Base-by-base conservation (phyloP, 768 basidiomycete species). In the Russula griseocarnosa region DNA sequence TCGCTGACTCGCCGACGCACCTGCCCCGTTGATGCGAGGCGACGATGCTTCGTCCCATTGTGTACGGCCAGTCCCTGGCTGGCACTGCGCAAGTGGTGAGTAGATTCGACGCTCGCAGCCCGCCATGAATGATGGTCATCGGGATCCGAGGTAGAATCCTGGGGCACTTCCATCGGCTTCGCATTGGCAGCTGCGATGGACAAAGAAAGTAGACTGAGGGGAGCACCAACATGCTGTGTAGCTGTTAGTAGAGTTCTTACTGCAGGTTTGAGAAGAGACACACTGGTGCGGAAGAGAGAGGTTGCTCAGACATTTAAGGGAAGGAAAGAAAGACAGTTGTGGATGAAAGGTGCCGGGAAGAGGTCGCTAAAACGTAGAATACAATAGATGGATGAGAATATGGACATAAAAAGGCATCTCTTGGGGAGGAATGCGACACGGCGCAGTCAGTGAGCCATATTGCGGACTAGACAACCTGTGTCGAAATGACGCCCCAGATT, bases 1-100 rank as follows among this genome's bases (percentile, higher is more conserved):
- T 92, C 90, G 73, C 88, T 90, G 67, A 90, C 72, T 61, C 90
- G 78, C 69, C 90, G 81, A 71, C 84, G 83, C 28, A 82, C 79
- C 74, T 88, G 84, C 22, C 88, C 86, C 13, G 84, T 80, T 0
- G 89, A 90, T 20, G 87, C 85, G 22, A 90, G 75, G 20, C 89
- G 79, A 58, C 90, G 84, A 72, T 90, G 87, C 69, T 87, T 82
- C 63, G 67, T 66, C 13, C 70, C 71, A 52, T 68, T 67, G 40
- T 74, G 74, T 4, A 66, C 69, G 13, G 59, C 58, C 54, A 61
- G 53, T 3, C 61, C 71, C 70, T 73, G 61, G 61, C 55, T 62
- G 58, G 70, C 49, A 32, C 49, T 55, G 40, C 63, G 63, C 47
- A 40, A 32, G 34, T 53, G 58, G 11, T 63, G 60, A 61, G 60